phyloP scores from a whole-genome alignment of 495 filamentous ascomycete species.

The Aspergillus panamensis region DNA sequence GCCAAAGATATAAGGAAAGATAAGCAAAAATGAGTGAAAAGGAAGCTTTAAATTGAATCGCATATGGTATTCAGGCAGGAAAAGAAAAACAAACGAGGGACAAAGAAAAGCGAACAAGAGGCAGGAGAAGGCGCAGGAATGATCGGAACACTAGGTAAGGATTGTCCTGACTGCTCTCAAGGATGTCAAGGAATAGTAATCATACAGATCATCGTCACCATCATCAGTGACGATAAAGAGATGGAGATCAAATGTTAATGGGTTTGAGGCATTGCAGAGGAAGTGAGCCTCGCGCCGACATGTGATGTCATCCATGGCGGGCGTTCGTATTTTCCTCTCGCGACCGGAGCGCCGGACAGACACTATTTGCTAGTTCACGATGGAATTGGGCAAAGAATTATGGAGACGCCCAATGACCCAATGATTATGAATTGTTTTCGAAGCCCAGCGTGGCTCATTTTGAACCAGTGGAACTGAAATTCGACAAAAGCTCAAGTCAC shows the following conservation, averaged over 20 bases:
- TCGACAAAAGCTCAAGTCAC: neutral
- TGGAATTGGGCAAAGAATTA: neutral
- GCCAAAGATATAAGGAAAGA: neutral
- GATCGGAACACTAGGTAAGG: neutral
- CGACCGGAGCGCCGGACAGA: neutral
- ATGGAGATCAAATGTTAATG: neutral
- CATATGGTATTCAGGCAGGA: neutral
- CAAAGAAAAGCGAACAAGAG: neutral
- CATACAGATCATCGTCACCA: neutral
- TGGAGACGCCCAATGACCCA: neutral
- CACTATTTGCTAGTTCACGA: neutral
- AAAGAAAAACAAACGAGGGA: neutral
- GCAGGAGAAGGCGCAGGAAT: neutral
- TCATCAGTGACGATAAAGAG: neutral
- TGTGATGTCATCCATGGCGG: slow-evolving; percentile 4
- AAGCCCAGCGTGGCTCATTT: neutral
- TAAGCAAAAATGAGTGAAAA: neutral
- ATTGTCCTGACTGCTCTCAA: neutral
- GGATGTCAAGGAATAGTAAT: too few relatives aligned
- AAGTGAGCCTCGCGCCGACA: neutral
- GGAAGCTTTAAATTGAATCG: neutral
- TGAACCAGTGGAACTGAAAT: neutral
- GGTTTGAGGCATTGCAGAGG: neutral
- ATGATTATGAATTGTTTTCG: neutral
- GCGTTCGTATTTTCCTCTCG: neutral